These are phyloP conservation scores for Sporothrix protearum DNA, from an alignment of 2,329 filamentous ascomycete genomes.

Conservation along the genomic window DNA sequence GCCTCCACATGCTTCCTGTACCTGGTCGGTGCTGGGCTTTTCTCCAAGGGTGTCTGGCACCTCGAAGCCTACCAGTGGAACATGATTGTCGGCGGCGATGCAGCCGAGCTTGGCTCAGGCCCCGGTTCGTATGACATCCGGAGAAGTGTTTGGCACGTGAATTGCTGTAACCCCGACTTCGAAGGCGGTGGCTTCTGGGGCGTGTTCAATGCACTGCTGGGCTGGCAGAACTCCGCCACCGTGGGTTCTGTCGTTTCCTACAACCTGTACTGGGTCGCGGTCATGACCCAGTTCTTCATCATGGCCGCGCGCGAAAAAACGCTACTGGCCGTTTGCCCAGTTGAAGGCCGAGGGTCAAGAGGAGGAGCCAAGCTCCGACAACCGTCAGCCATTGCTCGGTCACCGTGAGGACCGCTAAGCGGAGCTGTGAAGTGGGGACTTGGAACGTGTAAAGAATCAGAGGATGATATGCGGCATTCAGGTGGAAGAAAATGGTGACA, in stretches of 20 bases:
- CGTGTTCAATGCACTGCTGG: slow-evolving; percentile 79
- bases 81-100: slow-evolving; percentile 47
- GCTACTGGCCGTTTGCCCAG: slow-evolving; percentile 17
- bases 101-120: slow-evolving; percentile 58
- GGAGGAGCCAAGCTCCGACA: neutral
- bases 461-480: neutral
- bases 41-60: slow-evolving; percentile 72
- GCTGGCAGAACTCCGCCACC: slow-evolving; percentile 85
- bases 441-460: neutral
- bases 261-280: slow-evolving; percentile 75
- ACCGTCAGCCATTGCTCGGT: slow-evolving; percentile 22
- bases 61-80: slow-evolving; percentile 68
- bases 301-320: slow-evolving; percentile 25
- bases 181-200: slow-evolving; percentile 76
- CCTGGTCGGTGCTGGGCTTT: slow-evolving; percentile 76
- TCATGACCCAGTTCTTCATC: slow-evolving; percentile 24
- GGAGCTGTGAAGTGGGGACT: neutral
- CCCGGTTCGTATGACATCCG: slow-evolving; percentile 66
- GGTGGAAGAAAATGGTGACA: neutral
- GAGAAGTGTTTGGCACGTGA: slow-evolving; percentile 66
- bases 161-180: slow-evolving; percentile 71
- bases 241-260: slow-evolving; percentile 84
- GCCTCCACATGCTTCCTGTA: slow-evolving; percentile 79
- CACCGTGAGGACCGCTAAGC: neutral
- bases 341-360: neutral